Evolutionary conservation across 1,139 yeast genomes (phyloP), one percentile per base, ranked within the genome.

Genomic region (Blastobotrys buckinghamii): DNA sequence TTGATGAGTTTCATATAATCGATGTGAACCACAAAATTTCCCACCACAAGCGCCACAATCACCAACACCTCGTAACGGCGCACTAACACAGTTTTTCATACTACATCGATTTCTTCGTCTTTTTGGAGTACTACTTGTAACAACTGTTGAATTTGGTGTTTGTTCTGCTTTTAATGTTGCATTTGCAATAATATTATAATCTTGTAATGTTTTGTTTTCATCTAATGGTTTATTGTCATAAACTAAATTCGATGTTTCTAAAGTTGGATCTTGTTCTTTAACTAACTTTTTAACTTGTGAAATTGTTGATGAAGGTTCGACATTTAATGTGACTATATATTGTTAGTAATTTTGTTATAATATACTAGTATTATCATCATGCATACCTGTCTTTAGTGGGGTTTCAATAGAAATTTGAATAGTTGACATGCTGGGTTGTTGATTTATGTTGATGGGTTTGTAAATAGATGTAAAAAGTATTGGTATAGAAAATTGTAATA

Each of bases 21-120:
- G 75, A 69, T 88, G 97, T 62, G 84, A 84, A 37, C 94, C 85
- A 67, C 97, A 88, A 66, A 81, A 88, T 62, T 83, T 84, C 41
- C 96, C 95, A 47, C 81, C 80, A 65, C 96, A 89, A 62, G 82
- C 86, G 50, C 81, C 77, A 66, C 97, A 89, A 65, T 84, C 89
- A 37, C 96, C 96, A 36, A 86, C 94, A 71, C 88, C 84, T 55
- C 95, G 78, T 51, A 87, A 76, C 1, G 92, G 88, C 3, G 79
- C 72, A 15, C 84, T 75, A 30, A 75, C 71, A 67, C 96, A 88
- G 40, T 71, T 65, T 43, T 69, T 70, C 66, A 80, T 80, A 24
- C 81, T 72, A 66, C 96, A 87, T 51, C 76, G 74, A 65, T 76
- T 76, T 68, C 82, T 80, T 68, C 79, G 67, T 63, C 76, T 77